Evolutionary conservation across 2,329 filamentous ascomycete genomes (phyloP).

Genomic region (Exophiala dermatitidis): DNA sequence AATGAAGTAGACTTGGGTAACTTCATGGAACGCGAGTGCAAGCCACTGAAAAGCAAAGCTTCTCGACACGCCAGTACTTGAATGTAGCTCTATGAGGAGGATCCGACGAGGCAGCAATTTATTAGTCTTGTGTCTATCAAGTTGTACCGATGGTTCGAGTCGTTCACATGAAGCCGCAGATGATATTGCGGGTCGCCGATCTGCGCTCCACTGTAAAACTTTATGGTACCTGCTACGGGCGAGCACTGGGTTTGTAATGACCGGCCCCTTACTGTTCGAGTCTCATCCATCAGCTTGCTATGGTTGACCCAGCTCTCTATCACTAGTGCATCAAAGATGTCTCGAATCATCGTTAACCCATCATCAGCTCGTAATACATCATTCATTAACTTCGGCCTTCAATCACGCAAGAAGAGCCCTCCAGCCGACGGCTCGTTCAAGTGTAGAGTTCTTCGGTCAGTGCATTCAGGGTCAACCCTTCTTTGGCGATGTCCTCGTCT

Average conservation of each 20-base stretch:
- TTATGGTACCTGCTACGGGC: background rate
- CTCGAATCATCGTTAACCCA: background rate
- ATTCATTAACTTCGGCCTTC: background rate
- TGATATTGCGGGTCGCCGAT: no score
- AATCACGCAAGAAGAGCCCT: background rate
- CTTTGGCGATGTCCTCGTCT: slow-evolving; percentile 77
- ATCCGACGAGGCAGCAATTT: no score
- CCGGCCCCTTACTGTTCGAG: no score
- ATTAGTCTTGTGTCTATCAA: no score
- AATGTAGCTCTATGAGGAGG: no score
- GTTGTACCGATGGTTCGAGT: no score
- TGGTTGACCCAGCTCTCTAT: no score
- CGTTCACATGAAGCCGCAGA: no score
- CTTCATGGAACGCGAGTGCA: no score
- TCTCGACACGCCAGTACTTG: no score
- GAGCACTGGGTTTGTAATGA: background rate
- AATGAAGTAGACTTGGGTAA: no score
- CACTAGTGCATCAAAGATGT: background rate
- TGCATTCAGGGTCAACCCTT: slow-evolving; percentile 65
- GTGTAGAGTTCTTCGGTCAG: slow-evolving; percentile 70
- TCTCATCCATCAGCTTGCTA: background rate
- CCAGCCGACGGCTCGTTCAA: slow-evolving; percentile 26
- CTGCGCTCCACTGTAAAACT: background rate
- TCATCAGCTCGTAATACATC: background rate
- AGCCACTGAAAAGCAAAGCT: no score